Conservation (phyloP, 768 basidiomycete genomes). For the Fibroporia radiculosa region DNA sequence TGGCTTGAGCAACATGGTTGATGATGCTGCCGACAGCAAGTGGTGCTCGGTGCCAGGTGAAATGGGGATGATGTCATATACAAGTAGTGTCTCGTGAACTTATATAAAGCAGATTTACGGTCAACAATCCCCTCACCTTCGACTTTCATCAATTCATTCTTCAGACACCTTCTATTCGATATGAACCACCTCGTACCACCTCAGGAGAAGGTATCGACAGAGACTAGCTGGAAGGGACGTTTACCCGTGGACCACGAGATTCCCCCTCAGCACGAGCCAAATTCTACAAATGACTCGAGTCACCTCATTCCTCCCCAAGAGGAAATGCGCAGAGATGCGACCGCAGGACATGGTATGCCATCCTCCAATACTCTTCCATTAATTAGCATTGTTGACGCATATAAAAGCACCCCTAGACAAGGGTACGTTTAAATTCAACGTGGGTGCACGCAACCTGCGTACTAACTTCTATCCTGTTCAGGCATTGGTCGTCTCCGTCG, state of each 20-base stretch:
- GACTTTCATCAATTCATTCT: too few species aligned
- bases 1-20: too few species aligned
- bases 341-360: background rate
- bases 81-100: too few species aligned
- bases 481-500: slow-evolving; percentile 1
- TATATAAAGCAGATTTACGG: too few species aligned
- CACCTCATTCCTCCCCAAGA: slow-evolving; percentile 8
- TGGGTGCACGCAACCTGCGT: background rate
- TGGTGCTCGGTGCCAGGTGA: too few species aligned
- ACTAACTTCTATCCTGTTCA: background rate
- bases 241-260: slow-evolving; percentile 4
- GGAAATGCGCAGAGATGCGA: slow-evolving; percentile 3
- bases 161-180: too few species aligned
- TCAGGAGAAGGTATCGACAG: slow-evolving; percentile 4
- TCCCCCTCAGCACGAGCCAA: slow-evolving; percentile 1
- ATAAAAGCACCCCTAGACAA: slow-evolving; percentile 2
- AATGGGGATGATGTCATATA: too few species aligned
- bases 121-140: background rate
- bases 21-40: too few species aligned
- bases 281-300: background rate
- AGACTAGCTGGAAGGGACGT: background rate
- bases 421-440: background rate
- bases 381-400: background rate
- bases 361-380: background rate
- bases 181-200: slow-evolving; percentile 9